A percentile compares a stretch with the other conserved stretches of the same genome.
Evolutionary conservation across 2,329 filamentous ascomycete species (phyloP).

Genomic region (Epichloe sylvatica): DNA sequence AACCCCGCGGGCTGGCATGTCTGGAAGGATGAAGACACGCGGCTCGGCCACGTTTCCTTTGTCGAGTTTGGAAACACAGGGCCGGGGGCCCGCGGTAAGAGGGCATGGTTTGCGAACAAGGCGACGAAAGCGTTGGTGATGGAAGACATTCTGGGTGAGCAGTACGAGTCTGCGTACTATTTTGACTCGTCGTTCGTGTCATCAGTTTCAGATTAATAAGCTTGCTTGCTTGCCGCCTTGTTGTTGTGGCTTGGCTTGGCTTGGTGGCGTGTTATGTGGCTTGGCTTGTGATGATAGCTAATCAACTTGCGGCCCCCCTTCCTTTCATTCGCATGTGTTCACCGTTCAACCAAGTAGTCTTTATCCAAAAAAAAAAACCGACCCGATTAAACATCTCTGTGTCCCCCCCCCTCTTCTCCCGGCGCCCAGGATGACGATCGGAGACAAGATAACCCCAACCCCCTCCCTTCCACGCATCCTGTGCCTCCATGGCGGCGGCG

Average conservation of each 20-base stretch:
- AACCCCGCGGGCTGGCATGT: not conserved
- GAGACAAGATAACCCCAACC: not conserved
- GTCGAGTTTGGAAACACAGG: not conserved
- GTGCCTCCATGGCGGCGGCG: conserved; percentile 69
- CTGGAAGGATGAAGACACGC: not conserved
- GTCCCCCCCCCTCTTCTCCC: too few species aligned
- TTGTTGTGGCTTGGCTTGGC: not conserved
- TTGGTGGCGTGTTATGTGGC: too few species aligned
- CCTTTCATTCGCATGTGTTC: too few species aligned
- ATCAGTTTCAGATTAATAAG: too few species aligned
- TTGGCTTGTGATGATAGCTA: too few species aligned
- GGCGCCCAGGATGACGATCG: not conserved
- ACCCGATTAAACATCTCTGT: not conserved
- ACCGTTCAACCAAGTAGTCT: too few species aligned
- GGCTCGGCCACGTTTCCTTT: not conserved
- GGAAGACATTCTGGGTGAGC: not conserved
- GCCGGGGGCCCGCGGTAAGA: not conserved
- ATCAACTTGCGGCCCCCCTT: too few species aligned
- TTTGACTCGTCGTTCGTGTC: not conserved
- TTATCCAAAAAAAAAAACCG: too few species aligned
- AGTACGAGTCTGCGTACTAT: not conserved
- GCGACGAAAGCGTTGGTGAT: not conserved
- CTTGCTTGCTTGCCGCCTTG: not conserved
- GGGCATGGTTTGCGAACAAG: not conserved
- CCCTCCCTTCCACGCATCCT: conserved; percentile 48